A percentile compares a stretch with the other conserved stretches of the same genome.
Conservation (phyloP, 345 rosid genomes). For the Anastatica hierochuntica region DNA sequence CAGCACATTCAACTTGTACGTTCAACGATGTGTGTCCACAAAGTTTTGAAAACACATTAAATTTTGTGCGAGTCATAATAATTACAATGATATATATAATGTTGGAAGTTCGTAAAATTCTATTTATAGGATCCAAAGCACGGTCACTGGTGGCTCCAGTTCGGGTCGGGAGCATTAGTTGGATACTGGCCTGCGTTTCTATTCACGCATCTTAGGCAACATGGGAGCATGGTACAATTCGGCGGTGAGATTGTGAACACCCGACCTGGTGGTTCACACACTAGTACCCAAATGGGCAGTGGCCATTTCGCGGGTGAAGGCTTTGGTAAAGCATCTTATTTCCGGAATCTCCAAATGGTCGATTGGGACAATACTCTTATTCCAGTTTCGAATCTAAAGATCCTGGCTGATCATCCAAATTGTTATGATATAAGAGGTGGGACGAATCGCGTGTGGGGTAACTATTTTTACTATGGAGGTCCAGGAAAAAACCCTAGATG, state of each 20-base stretch:
- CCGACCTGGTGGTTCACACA: constrained; percentile 60
- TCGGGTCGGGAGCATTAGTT: constrained; percentile 80
- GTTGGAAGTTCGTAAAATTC: constrained; percentile 21
- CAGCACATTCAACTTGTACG: constrained; percentile 6
- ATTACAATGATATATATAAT: background rate
- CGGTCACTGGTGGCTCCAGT: constrained; percentile 99
- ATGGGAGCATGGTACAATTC: constrained; percentile 89
- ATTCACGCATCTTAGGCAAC: constrained; percentile 74
- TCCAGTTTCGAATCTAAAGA: constrained; percentile 54
- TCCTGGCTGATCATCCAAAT: constrained; percentile 80
- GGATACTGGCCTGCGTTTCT: constrained; percentile 93
- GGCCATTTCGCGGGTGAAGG: constrained; percentile 92
- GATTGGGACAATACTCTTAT: constrained; percentile 91
- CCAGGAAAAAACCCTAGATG: constrained; percentile 83
- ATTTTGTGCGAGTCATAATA: background rate
- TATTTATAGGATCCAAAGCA: constrained; percentile 84
- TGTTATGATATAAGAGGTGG: constrained; percentile 93
- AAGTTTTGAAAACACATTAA: background rate
- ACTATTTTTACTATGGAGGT: constrained; percentile 90
- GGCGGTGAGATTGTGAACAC: constrained; percentile 94
- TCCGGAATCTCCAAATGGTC: constrained; percentile 76
- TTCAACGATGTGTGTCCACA: constrained; percentile 10
- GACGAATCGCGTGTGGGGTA: constrained; percentile 76
- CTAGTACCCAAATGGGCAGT: constrained; percentile 93
- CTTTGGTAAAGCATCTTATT: constrained; percentile 86